Evolutionary conservation across 768 basidiomycete species (phyloP), one percentile per base, ranked within the genome.

Genomic region (Candolleomyces efflorescens): DNA sequence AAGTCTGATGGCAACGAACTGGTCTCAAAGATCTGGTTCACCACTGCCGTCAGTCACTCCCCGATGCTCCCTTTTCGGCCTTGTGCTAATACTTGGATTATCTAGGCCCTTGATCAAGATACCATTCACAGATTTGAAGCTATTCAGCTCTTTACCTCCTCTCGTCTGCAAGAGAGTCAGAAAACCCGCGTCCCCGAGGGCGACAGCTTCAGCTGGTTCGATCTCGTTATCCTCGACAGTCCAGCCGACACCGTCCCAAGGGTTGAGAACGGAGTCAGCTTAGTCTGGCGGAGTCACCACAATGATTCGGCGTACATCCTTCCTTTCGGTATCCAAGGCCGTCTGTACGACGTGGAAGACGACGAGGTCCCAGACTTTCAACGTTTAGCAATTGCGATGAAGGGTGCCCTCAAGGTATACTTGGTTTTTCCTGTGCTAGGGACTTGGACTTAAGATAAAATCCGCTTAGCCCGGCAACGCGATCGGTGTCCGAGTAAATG

Each of bases 111-210:
- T 27, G 66, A 64, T 24, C 26, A 62, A 44, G 43, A 59, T 17
- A 55, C 65, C 11, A 54, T 70, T 11, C 48, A 59, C 18, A 67
- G 62, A 27, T 55, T 68, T 17, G 61, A 65, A 18, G 63, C 65
- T 17, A 62, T 71, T 32, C 69, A 71, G 36, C 63, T 72, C 1
- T 64, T 63, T 53, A 71, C 69, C 2, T 54, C 59, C 45, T 65
- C 66, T 6, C 68, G 62, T 44, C 61, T 66, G 24, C 68, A 69
- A 41, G n/a, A 53, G 22, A 53, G 17, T 18, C 32, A 39, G 18
- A 39, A 37, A 23, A n/a, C 17, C 2, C 24, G 23, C 27, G 48
- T 24, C 32, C 44, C n/a, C 2, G 43, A 46, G 17, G 47, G 47
- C 26, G 55, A 51, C 41, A 57, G 49, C 38, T 57, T 57, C 49